Evolutionary conservation across 768 basidiomycete species (phyloP), one percentile per base, ranked within the genome.

Genomic region (Coprinopsis cinerea): DNA sequence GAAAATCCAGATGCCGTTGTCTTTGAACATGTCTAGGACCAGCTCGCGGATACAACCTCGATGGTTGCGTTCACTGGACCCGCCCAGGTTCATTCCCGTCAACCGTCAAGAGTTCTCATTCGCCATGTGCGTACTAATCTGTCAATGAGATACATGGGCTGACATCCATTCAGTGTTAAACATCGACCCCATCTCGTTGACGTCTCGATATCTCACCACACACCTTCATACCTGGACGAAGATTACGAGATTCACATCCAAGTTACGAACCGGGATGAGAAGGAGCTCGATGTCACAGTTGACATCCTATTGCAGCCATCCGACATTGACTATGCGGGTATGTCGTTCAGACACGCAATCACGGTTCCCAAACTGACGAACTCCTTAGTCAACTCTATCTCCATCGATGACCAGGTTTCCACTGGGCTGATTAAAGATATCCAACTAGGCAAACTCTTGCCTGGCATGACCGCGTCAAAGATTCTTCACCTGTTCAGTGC

Each of bases 261-360:
- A 40, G 73, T 95, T 13, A 77, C 68, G 3, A 96, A 93, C 60
- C 59, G 68, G 3, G 92, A 96, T 61, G 77, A 79, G 40, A 72
- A 81, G 17, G 74, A 82, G 22, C 64, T 97, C 10, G 81, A 88
- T 14, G 66, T 90, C 11, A 67, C 74, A 3, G 68, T 92, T 9
- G 88, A 92, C 48, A 76, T 88, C 3, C 70, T 95, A 49, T 65
- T 97, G 27, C 90, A 91, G 47, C 92, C 92, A 1, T 76, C 79
- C 1, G 88, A 88, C 55, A 72, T 82, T 44, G 89, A 90, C 54
- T 77, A 81, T 51, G 77, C 85, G 18, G 74, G 90, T 88, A 46
- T 15, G 81, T 61, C n/a, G n/a, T 27, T 35, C 28, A 2, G 55
- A 17, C 44, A 42, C 35, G 18, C 5, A 22, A 20, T 42, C n/a